Conservation (phyloP, 2,329 filamentous ascomycete genomes). For the Calonectria henricotiae region DNA sequence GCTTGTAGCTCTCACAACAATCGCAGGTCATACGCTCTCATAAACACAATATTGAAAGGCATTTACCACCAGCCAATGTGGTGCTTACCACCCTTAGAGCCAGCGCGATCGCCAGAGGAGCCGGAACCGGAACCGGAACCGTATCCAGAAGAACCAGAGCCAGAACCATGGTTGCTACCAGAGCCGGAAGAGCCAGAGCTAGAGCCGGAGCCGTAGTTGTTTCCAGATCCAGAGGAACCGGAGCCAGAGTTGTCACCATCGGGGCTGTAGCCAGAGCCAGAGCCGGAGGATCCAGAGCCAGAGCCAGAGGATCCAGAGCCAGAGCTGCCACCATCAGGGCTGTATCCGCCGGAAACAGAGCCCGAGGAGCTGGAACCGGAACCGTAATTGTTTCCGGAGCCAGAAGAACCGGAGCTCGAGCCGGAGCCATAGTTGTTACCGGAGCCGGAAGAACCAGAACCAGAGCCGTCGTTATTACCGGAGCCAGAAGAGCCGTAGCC, state of each 20-base stretch:
- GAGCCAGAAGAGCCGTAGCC: not conserved
- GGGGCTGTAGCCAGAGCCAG: not conserved
- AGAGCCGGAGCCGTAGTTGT: not conserved
- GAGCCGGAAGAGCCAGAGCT: not conserved
- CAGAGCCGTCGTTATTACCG: not conserved
- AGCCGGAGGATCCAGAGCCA: not conserved
- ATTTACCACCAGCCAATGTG: not conserved
- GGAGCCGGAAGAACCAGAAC: not conserved
- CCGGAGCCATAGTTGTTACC: not conserved
- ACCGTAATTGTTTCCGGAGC: not conserved
- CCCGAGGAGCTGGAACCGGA: not conserved
- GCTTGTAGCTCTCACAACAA: conserved; percentile 9
- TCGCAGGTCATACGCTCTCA: conserved; percentile 15
- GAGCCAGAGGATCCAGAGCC: not conserved
- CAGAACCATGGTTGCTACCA: not conserved
- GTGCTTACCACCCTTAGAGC: not conserved
- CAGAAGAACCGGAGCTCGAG: not conserved
- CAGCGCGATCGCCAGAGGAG: not conserved
- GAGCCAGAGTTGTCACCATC: not conserved
- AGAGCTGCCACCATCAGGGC: not conserved
- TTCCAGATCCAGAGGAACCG: not conserved
- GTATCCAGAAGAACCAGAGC: not conserved
- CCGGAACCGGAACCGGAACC: not conserved
- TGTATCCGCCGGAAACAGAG: not conserved
- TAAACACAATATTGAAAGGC: not conserved